Evolutionary conservation across 1,284 basidiomycete species (phyloP).

Genomic region (Cerrena zonata): DNA sequence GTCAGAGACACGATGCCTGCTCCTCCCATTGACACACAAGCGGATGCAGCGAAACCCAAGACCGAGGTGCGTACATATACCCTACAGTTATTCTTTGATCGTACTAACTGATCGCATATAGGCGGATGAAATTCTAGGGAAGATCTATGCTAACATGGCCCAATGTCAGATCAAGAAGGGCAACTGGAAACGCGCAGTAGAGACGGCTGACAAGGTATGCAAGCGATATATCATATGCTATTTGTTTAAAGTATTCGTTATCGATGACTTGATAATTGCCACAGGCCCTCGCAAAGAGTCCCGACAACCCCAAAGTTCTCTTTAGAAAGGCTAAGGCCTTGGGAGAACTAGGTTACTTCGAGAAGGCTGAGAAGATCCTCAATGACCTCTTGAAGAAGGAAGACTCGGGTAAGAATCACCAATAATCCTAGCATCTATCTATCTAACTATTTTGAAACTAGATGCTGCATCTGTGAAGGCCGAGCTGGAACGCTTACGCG

Average conservation of each 20-base stretch:
- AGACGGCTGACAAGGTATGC: slow-evolving; percentile 68
- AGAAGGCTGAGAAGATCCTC: slow-evolving; percentile 61
- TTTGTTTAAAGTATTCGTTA: background rate
- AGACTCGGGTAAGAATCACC: slow-evolving; percentile 25
- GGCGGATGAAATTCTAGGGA: slow-evolving; percentile 70
- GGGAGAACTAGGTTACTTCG: slow-evolving; percentile 67
- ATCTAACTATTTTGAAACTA: background rate
- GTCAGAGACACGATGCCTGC: slow-evolving; percentile 21
- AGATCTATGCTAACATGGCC: slow-evolving; percentile 76
- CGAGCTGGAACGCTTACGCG: slow-evolving; percentile 55
- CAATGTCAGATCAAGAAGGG: slow-evolving; percentile 71
- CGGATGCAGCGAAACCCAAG: slow-evolving; percentile 26
- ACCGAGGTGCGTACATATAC: slow-evolving; percentile 27
- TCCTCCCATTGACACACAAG: slow-evolving; percentile 10
- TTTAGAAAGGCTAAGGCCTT: slow-evolving; percentile 77
- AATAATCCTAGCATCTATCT: background rate
- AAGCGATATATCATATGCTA: slow-evolving; percentile 2
- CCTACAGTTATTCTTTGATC: background rate
- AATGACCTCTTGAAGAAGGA: slow-evolving; percentile 59
- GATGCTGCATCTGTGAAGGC: slow-evolving; percentile 58
- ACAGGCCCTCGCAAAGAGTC: slow-evolving; percentile 70
- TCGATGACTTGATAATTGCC: background rate
- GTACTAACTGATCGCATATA: slow-evolving; percentile 22
- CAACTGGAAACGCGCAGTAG: slow-evolving; percentile 70
- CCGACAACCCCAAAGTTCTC: slow-evolving; percentile 67